These are phyloP conservation scores for Fraxinus baroniana DNA, from an alignment of 305 asterid species.

Conservation along the genomic window DNA sequence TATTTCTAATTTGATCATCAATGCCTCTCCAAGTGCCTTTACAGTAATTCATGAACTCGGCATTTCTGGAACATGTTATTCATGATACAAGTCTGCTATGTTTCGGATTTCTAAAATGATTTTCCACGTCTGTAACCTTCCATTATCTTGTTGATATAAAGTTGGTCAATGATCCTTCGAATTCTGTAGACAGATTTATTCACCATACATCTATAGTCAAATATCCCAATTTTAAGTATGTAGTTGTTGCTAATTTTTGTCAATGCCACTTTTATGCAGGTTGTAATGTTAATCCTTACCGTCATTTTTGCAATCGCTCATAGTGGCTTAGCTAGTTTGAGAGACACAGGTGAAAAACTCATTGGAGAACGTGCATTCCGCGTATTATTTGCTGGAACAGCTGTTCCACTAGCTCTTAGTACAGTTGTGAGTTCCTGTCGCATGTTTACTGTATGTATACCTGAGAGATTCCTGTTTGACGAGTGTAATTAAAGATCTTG, in stretches of 20 bases:
- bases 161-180: neutral
- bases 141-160: neutral
- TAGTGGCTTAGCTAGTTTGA: slow-evolving; percentile 95
- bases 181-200: neutral
- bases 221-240: neutral
- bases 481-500: slow-evolving; percentile 11
- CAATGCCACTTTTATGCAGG: slow-evolving; percentile 42
- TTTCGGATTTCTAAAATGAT: neutral
- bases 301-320: slow-evolving; percentile 84
- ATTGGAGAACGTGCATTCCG: slow-evolving; percentile 96
- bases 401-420: slow-evolving; percentile 91
- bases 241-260: slow-evolving; percentile 11
- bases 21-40: neutral
- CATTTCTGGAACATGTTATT: neutral
- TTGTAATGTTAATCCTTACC: slow-evolving; percentile 64
- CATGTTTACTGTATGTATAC: slow-evolving; percentile 9
- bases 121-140: neutral
- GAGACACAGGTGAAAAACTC: slow-evolving; percentile 94
- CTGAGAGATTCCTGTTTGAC: neutral
- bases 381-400: slow-evolving; percentile 83
- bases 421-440: slow-evolving; percentile 71
- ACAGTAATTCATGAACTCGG: neutral
- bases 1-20: neutral
- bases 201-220: neutral
- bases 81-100: neutral